A percentile compares a stretch with the other conserved stretches of the same genome.
These are phyloP conservation scores for Medicago ruthenica DNA, from an alignment of 306 rosid genomes.

Conservation along the genomic window DNA sequence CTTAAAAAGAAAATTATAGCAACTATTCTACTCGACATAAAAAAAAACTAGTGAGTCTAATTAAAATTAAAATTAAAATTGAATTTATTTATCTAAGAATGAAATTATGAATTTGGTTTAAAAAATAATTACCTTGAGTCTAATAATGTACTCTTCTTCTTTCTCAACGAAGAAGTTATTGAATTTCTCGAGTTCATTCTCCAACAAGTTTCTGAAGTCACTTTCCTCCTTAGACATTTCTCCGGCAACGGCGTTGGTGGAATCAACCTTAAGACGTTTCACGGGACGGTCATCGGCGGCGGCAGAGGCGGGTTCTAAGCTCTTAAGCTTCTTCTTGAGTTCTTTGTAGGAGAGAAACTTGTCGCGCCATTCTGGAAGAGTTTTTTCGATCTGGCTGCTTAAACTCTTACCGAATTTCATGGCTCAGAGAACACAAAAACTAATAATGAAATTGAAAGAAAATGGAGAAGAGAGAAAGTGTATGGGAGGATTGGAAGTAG, in stretches of 20 bases:
- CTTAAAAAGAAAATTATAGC: no score
- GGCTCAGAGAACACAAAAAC: not conserved
- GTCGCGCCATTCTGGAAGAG: conserved; percentile 94
- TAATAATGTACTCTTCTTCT: conserved; percentile 94
- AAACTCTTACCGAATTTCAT: conserved; percentile 97
- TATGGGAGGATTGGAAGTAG: no score
- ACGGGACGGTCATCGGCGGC: conserved; percentile 46
- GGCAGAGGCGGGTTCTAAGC: conserved; percentile 57
- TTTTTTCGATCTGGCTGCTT: conserved; percentile 86
- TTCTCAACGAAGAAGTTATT: conserved; percentile 90
- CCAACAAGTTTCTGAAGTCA: conserved; percentile 68
- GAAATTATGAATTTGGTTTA: no score
- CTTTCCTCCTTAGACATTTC: conserved; percentile 69
- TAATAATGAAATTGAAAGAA: not conserved
- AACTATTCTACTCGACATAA: no score
- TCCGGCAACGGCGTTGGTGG: conserved; percentile 9
- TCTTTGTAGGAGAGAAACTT: conserved; percentile 94
- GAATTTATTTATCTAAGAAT: no score
- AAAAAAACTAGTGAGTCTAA: no score
- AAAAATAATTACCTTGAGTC: conserved; percentile 70
- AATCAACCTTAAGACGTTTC: conserved; percentile 63
- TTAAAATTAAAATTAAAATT: no score
- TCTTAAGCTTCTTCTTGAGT: conserved; percentile 86
- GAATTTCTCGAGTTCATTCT: conserved; percentile 92
- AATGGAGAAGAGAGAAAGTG: not conserved